Conservation (phyloP, 176 grass and related monocot species). For the Aegilops longissima region DNA sequence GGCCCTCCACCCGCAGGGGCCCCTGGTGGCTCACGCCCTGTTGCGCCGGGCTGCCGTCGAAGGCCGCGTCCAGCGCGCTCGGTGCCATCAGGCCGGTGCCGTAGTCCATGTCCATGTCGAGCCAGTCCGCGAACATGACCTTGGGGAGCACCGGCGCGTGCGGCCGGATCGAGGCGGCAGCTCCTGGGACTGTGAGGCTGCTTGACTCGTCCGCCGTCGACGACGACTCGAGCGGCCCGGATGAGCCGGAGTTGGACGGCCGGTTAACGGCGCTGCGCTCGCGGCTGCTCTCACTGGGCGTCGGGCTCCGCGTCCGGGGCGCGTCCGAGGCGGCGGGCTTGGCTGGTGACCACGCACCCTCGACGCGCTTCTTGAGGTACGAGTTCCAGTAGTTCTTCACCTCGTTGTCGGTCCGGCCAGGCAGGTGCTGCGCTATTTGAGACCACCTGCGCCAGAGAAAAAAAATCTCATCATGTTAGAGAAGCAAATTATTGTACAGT, state of each 20-base stretch:
- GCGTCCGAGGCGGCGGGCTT: constrained; percentile 28
- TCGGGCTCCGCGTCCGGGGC: constrained; percentile 3
- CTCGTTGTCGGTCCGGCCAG: constrained; percentile 88
- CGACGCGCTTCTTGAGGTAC: constrained; percentile 82
- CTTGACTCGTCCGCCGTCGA: constrained; percentile 41
- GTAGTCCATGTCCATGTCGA: constrained; percentile 51
- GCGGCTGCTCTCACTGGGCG: constrained; percentile 5
- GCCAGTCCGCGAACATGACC: constrained; percentile 87
- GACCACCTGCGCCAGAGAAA: constrained; percentile 60
- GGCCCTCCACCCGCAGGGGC: too few relatives aligned
- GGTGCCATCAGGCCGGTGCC: constrained; percentile 26
- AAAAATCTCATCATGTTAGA: not conserved
- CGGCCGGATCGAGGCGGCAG: not conserved
- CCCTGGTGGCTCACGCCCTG: not conserved
- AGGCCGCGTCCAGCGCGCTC: constrained; percentile 5
- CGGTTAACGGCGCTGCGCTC: not conserved
- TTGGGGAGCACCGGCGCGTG: constrained; percentile 56
- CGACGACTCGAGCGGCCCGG: constrained; percentile 32
- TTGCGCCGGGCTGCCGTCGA: constrained; percentile 6
- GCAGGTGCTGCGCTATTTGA: constrained; percentile 74
- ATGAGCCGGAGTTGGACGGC: constrained; percentile 39
- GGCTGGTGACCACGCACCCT: constrained; percentile 15
- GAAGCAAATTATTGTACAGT: not conserved
- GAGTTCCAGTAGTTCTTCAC: constrained; percentile 98
- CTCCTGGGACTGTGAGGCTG: not conserved